Conservation (phyloP, 2,329 filamentous ascomycete genomes). For the Alternaria conjuncta region DNA sequence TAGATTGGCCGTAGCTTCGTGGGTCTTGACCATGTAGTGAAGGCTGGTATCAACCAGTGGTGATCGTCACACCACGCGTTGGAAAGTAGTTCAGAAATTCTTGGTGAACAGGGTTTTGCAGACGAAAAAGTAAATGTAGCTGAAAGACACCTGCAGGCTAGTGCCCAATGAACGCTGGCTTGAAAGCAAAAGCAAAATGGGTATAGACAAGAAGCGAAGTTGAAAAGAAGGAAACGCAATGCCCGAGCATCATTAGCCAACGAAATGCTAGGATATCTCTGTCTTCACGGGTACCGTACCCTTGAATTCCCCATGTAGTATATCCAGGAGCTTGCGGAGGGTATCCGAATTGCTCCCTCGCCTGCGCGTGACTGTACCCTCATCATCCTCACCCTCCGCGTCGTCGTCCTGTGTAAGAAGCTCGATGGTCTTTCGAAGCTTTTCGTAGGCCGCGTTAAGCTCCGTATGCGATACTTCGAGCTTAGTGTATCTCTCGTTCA, state of each 20-base stretch:
- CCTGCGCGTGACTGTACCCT: slow-evolving; percentile 25
- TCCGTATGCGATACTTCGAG: slow-evolving; percentile 61
- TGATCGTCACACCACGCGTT: not conserved
- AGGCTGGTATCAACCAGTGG: not conserved
- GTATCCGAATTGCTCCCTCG: slow-evolving; percentile 44
- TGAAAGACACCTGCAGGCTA: slow-evolving; percentile 15
- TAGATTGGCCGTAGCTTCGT: slow-evolving; percentile 6
- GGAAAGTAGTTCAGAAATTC: not conserved
- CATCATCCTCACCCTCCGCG: slow-evolving; percentile 38
- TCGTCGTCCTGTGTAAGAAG: slow-evolving; percentile 45
- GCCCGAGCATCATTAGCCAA: not conserved
- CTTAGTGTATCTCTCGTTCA: slow-evolving; percentile 62
- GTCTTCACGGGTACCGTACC: slow-evolving; percentile 28
- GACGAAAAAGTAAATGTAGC: not conserved
- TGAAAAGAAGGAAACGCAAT: not conserved
- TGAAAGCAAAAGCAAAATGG: slow-evolving; percentile 13
- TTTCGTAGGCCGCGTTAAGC: slow-evolving; percentile 48
- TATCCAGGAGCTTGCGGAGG: slow-evolving; percentile 47
- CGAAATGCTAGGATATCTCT: slow-evolving; percentile 11
- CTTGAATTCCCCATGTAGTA: slow-evolving; percentile 48
- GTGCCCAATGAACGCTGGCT: slow-evolving; percentile 17
- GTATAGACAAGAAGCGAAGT: slow-evolving; percentile 19
- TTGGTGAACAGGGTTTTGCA: not conserved
- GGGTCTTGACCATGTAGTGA: not conserved
- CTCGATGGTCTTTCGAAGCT: slow-evolving; percentile 49